A percentile compares a stretch with the other conserved stretches of the same genome.
These are phyloP conservation scores for Gossypium ekmanianum DNA, from an alignment of 345 rosid species.

Conservation along the genomic window DNA sequence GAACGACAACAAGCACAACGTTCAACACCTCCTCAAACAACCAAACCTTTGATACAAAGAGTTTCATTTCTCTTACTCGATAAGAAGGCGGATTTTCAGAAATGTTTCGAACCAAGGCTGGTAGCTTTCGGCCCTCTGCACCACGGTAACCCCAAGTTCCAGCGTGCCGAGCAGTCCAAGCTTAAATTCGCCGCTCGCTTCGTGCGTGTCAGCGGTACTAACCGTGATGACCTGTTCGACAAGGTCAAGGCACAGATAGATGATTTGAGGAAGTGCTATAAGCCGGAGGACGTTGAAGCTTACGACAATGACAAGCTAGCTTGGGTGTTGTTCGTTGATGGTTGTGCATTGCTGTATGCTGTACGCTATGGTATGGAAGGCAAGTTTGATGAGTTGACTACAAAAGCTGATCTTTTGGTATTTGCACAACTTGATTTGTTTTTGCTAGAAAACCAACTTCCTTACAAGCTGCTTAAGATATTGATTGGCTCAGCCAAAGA, in stretches of 20 bases:
- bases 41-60: neutral
- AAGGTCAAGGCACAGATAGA: neutral
- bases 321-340: slow-evolving; percentile 4
- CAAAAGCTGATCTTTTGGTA: neutral
- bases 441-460: slow-evolving; percentile 31
- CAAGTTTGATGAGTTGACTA: neutral
- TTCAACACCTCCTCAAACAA: too few relatives aligned
- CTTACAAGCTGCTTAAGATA: slow-evolving; percentile 11
- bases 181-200: neutral
- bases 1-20: neutral
- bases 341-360: slow-evolving; percentile 6
- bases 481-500: neutral
- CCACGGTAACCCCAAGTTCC: neutral
- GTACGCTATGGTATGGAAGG: neutral
- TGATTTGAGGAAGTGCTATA: slow-evolving; percentile 6
- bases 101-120: slow-evolving; percentile 18
- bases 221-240: neutral
- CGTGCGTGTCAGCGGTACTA: neutral
- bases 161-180: slow-evolving; percentile 13
- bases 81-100: neutral
- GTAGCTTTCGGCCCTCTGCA: slow-evolving; percentile 27
- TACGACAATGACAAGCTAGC: slow-evolving; percentile 5
- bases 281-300: neutral
- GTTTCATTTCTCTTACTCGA: neutral
- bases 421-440: slow-evolving; percentile 20